Conservation (phyloP, 2,329 filamentous ascomycete species). For the Lasiodiplodia citricola region DNA sequence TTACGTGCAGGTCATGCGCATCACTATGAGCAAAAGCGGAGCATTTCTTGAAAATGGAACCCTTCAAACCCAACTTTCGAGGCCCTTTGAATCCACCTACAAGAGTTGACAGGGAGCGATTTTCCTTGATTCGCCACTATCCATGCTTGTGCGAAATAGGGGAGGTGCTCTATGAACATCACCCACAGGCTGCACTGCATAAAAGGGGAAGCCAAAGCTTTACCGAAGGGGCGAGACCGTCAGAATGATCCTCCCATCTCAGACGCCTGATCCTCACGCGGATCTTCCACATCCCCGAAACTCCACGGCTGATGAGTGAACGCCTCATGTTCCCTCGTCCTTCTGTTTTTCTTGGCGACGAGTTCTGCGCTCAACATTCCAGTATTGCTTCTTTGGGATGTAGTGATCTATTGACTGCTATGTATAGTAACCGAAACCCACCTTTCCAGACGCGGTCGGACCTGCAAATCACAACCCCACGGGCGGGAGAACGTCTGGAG, state of each 20-base stretch:
- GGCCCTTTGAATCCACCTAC: not conserved
- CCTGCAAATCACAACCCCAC: slow-evolving; percentile 17
- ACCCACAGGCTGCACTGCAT: not conserved
- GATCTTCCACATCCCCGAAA: not conserved
- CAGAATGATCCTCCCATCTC: not conserved
- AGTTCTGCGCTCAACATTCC: not conserved
- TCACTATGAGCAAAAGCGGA: not conserved
- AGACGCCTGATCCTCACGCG: slow-evolving; percentile 2
- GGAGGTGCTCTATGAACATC: not conserved
- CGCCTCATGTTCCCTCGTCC: not conserved
- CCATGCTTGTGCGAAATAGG: not conserved
- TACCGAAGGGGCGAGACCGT: not conserved
- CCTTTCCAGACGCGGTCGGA: not conserved
- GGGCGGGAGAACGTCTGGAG: not conserved
- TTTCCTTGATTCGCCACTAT: not conserved
- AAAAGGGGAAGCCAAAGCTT: not conserved
- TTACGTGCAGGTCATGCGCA: not conserved
- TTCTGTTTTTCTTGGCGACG: not conserved
- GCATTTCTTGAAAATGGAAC: not conserved
- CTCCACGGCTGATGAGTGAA: not conserved
- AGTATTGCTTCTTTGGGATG: not conserved
- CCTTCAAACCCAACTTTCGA: not conserved
- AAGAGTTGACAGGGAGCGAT: not conserved
- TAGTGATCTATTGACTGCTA: slow-evolving; percentile 12
- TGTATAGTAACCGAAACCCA: not conserved